A percentile compares a stretch with the other conserved stretches of the same genome.
Conservation (phyloP, 202 grass and related monocot genomes). For the Setaria viridis region DNA sequence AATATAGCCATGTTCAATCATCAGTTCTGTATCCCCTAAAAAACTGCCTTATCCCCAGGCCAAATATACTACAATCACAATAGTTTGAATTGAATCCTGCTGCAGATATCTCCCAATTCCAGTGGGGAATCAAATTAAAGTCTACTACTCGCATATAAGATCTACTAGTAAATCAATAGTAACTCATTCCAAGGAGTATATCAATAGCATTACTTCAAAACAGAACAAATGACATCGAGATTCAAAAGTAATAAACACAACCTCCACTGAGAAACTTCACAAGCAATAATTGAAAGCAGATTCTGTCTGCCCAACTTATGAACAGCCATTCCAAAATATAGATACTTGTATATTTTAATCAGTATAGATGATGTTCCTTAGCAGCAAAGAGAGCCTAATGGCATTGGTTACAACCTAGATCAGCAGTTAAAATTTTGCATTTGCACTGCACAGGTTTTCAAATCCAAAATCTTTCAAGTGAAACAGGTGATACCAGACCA, state of each 20-base stretch:
- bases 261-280: too few relatives aligned
- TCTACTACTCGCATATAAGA: conserved; percentile 42
- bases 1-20: conserved; percentile 28
- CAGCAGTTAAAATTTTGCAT: not conserved
- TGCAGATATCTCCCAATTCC: conserved; percentile 18
- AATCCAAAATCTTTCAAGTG: conserved; percentile 15
- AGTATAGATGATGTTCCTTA: not conserved
- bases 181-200: conserved; percentile 19
- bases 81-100: conserved; percentile 40
- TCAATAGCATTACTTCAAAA: conserved; percentile 13
- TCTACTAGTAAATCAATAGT: conserved; percentile 42
- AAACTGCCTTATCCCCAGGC: conserved; percentile 28
- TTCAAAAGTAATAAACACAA: too few relatives aligned
- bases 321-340: too few relatives aligned
- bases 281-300: too few relatives aligned
- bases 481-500: not conserved
- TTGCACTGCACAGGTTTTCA: not conserved
- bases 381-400: not conserved
- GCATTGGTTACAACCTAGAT: not conserved
- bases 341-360: too few relatives aligned
- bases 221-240: too few relatives aligned
- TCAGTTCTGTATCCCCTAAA: conserved; percentile 37
- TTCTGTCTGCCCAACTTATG: too few relatives aligned
- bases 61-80: conserved; percentile 35
- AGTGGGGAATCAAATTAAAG: not conserved